These are phyloP conservation scores for Clarireedia homoeocarpa DNA, from an alignment of 2,329 filamentous ascomycete species.

Conservation along the genomic window DNA sequence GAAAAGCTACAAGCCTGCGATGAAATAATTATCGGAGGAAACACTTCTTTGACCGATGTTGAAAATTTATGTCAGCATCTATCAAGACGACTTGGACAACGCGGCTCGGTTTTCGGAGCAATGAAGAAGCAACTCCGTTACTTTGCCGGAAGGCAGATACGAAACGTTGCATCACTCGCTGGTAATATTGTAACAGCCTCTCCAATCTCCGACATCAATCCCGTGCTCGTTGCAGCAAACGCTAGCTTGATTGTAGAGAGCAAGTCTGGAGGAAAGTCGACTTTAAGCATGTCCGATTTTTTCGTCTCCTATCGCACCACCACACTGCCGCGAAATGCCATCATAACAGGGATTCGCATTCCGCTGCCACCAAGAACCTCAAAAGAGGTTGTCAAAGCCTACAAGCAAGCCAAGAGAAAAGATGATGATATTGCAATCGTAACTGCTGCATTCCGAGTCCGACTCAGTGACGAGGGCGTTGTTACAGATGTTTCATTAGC, in stretches of 20 bases:
- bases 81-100: slow-evolving; percentile 46
- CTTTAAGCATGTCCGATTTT: slow-evolving; percentile 75
- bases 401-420: slow-evolving; percentile 93
- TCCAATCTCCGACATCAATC: slow-evolving; percentile 91
- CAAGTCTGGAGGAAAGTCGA: slow-evolving; percentile 8
- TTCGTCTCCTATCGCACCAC: slow-evolving; percentile 86
- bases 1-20: slow-evolving; percentile 43
- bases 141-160: slow-evolving; percentile 88
- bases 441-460: slow-evolving; percentile 72
- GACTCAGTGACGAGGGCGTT: slow-evolving; percentile 56
- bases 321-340: slow-evolving; percentile 68
- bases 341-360: slow-evolving; percentile 76
- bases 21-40: slow-evolving; percentile 60
- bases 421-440: slow-evolving; percentile 98
- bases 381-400: slow-evolving; percentile 76
- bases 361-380: slow-evolving; percentile 60
- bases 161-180: slow-evolving; percentile 89
- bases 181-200: slow-evolving; percentile 90
- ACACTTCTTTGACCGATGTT: slow-evolving; percentile 81
- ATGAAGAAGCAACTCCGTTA: slow-evolving; percentile 83
- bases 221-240: slow-evolving; percentile 79
- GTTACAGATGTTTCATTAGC: slow-evolving; percentile 72
- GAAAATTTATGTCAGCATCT: slow-evolving; percentile 46
- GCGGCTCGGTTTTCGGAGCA: slow-evolving; percentile 64
- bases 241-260: slow-evolving; percentile 70